Conservation (phyloP, 2,329 filamentous ascomycete genomes). For the Penicillium sp. region DNA sequence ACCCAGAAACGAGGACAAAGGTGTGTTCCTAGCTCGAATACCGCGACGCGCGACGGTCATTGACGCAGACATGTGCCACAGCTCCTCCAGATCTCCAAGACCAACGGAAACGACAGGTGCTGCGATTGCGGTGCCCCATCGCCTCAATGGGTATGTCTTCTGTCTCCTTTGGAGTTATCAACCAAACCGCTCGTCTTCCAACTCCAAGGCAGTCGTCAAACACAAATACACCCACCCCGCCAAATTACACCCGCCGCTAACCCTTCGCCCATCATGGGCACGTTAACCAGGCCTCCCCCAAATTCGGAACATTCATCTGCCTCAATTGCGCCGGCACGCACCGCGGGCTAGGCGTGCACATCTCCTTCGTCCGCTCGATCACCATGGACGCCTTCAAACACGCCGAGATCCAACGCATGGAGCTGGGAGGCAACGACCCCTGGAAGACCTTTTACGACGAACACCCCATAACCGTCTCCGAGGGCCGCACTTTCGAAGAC, state of each 20-base stretch:
- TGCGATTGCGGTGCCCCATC: conserved; percentile 94
- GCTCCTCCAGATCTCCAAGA: conserved; percentile 88
- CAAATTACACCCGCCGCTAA: conserved; percentile 4
- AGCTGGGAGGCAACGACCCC: conserved; percentile 79
- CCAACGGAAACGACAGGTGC: conserved; percentile 81
- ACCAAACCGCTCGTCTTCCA: not conserved
- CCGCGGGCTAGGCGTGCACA: conserved; percentile 91
- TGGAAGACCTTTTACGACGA: conserved; percentile 85
- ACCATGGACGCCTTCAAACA: conserved; percentile 99
- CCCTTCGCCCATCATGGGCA: not conserved
- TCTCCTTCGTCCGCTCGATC: conserved; percentile 95
- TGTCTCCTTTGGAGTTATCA: not conserved
- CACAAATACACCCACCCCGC: not conserved
- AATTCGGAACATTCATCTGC: conserved; percentile 98
- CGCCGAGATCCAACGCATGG: conserved; percentile 89
- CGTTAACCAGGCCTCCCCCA: conserved; percentile 65
- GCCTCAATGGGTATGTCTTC: conserved; percentile 80
- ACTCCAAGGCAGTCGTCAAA: conserved; percentile 1
- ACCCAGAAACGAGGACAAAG: conserved; percentile 95
- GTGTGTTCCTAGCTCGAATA: conserved; percentile 46
- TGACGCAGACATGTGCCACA: conserved; percentile 39
- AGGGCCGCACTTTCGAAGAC: conserved; percentile 72
- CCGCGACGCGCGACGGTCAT: not conserved
- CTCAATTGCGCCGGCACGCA: conserved; percentile 93
- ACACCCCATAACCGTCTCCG: conserved; percentile 63